Evolutionary conservation across 768 basidiomycete genomes (phyloP).

Genomic region (Phanerochaete sordida): DNA sequence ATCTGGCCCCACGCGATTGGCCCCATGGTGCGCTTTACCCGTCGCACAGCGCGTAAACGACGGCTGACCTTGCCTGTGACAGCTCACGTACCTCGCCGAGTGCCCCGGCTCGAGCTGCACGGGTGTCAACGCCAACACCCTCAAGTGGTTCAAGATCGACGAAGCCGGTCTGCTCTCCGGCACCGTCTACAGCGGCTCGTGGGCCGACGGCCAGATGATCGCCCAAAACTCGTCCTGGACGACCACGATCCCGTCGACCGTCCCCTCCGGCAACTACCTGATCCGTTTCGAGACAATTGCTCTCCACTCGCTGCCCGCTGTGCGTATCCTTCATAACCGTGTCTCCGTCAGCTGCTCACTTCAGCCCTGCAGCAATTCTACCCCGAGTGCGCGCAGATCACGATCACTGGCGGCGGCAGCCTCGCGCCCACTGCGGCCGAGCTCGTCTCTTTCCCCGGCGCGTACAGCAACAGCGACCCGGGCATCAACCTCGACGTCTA

Average conservation of each 20-base stretch:
- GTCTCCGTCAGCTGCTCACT: not conserved
- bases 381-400: conserved; percentile 31
- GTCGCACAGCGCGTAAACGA: not conserved
- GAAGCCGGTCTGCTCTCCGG: conserved; percentile 31
- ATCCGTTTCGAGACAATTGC: conserved; percentile 18
- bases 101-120: conserved; percentile 31
- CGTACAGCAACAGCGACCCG: conserved; percentile 30
- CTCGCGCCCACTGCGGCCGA: conserved; percentile 28
- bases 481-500: conserved; percentile 38
- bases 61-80: not conserved
- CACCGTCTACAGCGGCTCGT: conserved; percentile 25
- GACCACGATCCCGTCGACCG: conserved; percentile 9
- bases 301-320: conserved; percentile 13
- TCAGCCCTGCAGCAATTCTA: conserved; percentile 31
- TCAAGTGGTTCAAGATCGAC: conserved; percentile 38
- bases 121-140: conserved; percentile 25
- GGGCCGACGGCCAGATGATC: conserved; percentile 34
- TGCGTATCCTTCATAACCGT: not conserved
- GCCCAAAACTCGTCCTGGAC: conserved; percentile 32
- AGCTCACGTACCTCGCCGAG: conserved; percentile 33
- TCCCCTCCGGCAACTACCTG: conserved; percentile 18
- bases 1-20: conserved; percentile 13
- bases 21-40: conserved; percentile 8
- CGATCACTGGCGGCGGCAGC: conserved; percentile 26
- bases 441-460: conserved; percentile 34